Evolutionary conservation across 164 flowering plant genomes (phyloP).

Genomic region (Umbellularia californica): DNA sequence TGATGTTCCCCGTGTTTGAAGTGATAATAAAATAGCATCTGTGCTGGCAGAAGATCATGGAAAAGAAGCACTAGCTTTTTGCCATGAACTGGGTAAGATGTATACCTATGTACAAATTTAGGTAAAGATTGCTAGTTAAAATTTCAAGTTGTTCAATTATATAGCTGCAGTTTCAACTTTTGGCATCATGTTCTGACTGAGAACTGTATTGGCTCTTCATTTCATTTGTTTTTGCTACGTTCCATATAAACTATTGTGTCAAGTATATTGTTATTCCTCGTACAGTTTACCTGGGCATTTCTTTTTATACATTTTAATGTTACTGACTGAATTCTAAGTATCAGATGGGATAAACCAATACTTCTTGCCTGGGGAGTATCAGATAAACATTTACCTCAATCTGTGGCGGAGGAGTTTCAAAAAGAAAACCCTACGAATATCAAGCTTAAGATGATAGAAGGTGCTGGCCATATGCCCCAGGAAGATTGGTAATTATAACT

Average conservation of each 20-base stretch:
- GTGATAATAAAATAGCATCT: no score
- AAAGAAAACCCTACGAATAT: slow-evolving; percentile 57
- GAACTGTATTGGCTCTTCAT: background rate
- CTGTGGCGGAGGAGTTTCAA: slow-evolving; percentile 80
- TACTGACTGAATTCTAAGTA: slow-evolving; percentile 15
- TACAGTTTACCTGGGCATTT: background rate
- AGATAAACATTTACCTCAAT: slow-evolving; percentile 82
- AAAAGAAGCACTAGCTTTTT: no score
- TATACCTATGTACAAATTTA: background rate
- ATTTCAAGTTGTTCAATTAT: background rate
- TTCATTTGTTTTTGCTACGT: background rate
- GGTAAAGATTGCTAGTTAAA: background rate
- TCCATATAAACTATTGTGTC: background rate
- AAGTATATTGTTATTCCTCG: background rate
- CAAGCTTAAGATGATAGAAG: slow-evolving; percentile 72
- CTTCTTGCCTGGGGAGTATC: slow-evolving; percentile 85
- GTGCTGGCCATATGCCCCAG: slow-evolving; percentile 99
- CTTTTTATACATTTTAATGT: background rate
- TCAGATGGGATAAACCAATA: slow-evolving; percentile 83
- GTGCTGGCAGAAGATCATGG: no score
- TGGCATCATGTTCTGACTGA: background rate
- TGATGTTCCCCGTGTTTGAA: no score
- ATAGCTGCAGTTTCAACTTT: background rate
- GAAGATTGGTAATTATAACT: slow-evolving; percentile 77
- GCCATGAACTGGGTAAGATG: background rate